Percentiles rank a stretch among this genome's conserved stretches.
Conservation (phyloP, 2,329 filamentous ascomycete genomes). For the Aspergillus alliaceus region DNA sequence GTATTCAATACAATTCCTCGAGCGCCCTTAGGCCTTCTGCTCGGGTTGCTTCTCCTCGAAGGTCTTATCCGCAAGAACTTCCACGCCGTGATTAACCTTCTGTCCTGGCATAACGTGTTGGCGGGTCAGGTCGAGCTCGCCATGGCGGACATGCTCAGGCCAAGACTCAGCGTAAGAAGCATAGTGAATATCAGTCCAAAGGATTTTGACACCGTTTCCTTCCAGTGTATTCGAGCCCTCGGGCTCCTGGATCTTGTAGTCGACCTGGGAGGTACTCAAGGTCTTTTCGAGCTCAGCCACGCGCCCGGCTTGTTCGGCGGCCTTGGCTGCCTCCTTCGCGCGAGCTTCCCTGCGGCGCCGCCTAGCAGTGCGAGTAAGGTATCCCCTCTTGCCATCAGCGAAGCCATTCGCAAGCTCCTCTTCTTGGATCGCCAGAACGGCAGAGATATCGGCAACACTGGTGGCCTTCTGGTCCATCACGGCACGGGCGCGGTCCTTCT, state of each 20-base stretch:
- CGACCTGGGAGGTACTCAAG: slow-evolving; percentile 17
- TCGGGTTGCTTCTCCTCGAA: slow-evolving; percentile 28
- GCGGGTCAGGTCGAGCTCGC: slow-evolving; percentile 37
- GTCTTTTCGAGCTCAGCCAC: slow-evolving; percentile 20
- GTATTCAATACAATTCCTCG: not conserved
- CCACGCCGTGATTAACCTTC: slow-evolving; percentile 20
- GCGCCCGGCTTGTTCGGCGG: slow-evolving; percentile 23
- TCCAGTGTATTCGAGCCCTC: slow-evolving; percentile 26
- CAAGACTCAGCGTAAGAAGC: slow-evolving; percentile 43
- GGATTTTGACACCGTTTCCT: slow-evolving; percentile 42
- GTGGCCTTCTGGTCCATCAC: slow-evolving; percentile 68
- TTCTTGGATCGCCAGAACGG: slow-evolving; percentile 54
- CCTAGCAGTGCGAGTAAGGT: slow-evolving; percentile 30
- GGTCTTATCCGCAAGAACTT: slow-evolving; percentile 24
- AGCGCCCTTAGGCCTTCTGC: slow-evolving; percentile 17
- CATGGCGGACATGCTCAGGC: slow-evolving; percentile 46
- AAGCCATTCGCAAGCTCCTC: slow-evolving; percentile 33
- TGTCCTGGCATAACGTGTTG: slow-evolving; percentile 37
- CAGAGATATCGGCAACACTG: slow-evolving; percentile 59
- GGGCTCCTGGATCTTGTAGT: slow-evolving; percentile 31
- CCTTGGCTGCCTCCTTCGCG: slow-evolving; percentile 23
- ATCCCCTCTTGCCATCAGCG: slow-evolving; percentile 31
- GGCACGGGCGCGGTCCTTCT: slow-evolving; percentile 51
- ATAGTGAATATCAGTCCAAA: slow-evolving; percentile 48
- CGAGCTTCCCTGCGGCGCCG: slow-evolving; percentile 32